Conservation (phyloP, 495 filamentous ascomycete genomes). For the Neurospora tetrasperma region DNA sequence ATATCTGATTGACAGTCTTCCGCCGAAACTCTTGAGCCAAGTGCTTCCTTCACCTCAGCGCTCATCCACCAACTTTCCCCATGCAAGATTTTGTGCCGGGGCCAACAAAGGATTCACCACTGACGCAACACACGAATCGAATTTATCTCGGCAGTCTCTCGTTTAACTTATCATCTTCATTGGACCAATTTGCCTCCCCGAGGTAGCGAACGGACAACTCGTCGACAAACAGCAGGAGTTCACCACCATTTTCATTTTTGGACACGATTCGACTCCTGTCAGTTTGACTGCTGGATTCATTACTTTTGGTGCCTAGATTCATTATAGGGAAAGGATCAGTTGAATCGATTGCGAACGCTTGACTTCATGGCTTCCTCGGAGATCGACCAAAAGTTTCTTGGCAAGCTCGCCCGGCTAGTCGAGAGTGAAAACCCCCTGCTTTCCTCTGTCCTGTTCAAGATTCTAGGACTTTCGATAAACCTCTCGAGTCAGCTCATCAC, state of each 20-base stretch:
- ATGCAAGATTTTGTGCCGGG: neutral
- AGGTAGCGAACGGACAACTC: neutral
- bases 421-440: conserved; percentile 63
- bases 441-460: conserved; percentile 72
- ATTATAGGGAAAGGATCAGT: neutral
- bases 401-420: conserved; percentile 68
- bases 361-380: conserved; percentile 80
- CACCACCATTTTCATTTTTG: neutral
- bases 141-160: conserved; percentile 19
- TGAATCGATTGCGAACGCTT: neutral
- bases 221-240: neutral
- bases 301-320: neutral
- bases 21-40: neutral
- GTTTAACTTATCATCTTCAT: conserved; percentile 13
- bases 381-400: conserved; percentile 94
- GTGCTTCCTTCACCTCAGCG: neutral
- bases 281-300: neutral
- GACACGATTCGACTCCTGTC: neutral
- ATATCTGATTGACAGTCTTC: neutral
- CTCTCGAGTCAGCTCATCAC: conserved; percentile 74
- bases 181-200: neutral
- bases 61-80: neutral
- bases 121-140: conserved; percentile 13
- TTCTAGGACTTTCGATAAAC: conserved; percentile 83
- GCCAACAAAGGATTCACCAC: neutral